Conservation (phyloP, 306 rosid species). For the Begonia loranthoides region DNA sequence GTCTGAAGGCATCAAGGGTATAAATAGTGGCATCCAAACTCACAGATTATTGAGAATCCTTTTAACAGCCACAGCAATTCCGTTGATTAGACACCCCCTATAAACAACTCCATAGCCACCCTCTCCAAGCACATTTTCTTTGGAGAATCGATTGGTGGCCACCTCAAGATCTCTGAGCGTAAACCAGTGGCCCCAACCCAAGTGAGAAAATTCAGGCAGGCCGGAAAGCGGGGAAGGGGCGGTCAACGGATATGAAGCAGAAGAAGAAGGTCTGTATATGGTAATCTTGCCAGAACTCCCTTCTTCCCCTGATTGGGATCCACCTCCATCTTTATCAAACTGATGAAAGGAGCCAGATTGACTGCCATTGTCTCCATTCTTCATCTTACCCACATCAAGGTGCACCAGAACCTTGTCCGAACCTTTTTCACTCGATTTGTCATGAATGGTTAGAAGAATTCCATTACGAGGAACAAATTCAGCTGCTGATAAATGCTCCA, state of each 20-base stretch:
- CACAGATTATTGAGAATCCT: slow-evolving; percentile 89
- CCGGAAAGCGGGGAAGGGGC: slow-evolving; percentile 79
- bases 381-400: slow-evolving; percentile 51
- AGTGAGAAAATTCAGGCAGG: slow-evolving; percentile 79
- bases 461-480: slow-evolving; percentile 66
- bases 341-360: slow-evolving; percentile 64
- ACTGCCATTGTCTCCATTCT: slow-evolving; percentile 42
- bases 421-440: slow-evolving; percentile 60
- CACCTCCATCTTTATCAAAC: slow-evolving; percentile 42
- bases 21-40: slow-evolving; percentile 15
- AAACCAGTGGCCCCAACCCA: slow-evolving; percentile 99
- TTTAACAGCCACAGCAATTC: slow-evolving; percentile 83
- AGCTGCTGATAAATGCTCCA: slow-evolving; percentile 52
- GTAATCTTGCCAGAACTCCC: slow-evolving; percentile 55
- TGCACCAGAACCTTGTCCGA: slow-evolving; percentile 68
- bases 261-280: slow-evolving; percentile 23
- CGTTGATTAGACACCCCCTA: slow-evolving; percentile 66
- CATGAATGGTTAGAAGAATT: slow-evolving; percentile 68
- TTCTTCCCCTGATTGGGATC: slow-evolving; percentile 69
- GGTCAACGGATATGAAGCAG: slow-evolving; percentile 41
- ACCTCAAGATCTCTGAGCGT: slow-evolving; percentile 82
- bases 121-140: slow-evolving; percentile 75
- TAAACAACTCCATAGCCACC: slow-evolving; percentile 98
- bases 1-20: too few species aligned
- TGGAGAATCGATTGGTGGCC: slow-evolving; percentile 69